A percentile compares a stretch with the other conserved stretches of the same genome.
These are phyloP conservation scores for Arachis hypogaea DNA, from an alignment of 306 rosid species.

Conservation along the genomic window DNA sequence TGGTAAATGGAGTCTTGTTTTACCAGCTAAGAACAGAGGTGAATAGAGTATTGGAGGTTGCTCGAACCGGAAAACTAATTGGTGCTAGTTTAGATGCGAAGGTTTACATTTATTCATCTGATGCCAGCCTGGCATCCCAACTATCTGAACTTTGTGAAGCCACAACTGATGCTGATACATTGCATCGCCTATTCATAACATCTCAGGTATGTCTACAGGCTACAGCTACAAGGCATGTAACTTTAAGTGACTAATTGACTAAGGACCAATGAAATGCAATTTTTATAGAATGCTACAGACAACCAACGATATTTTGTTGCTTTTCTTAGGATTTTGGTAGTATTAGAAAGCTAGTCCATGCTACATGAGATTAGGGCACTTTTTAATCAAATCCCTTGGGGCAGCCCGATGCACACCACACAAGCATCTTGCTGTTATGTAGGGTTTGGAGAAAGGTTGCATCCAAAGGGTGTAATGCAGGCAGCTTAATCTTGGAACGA, in stretches of 20 bases:
- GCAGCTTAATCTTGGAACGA: too few species aligned
- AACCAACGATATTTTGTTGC: neutral
- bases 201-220: constrained; percentile 72
- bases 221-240: constrained; percentile 6
- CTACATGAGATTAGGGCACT: neutral
- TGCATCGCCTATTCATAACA: constrained; percentile 76
- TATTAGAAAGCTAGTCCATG: neutral
- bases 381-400: too few species aligned
- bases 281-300: neutral
- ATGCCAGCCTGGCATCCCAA: constrained; percentile 62
- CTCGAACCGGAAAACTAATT: constrained; percentile 74
- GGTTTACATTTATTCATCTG: constrained; percentile 68
- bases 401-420: too few species aligned
- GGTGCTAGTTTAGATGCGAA: constrained; percentile 97
- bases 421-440: too few species aligned
- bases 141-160: constrained; percentile 65
- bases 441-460: too few species aligned
- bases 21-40: constrained; percentile 93
- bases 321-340: neutral
- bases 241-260: neutral
- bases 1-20: constrained; percentile 38
- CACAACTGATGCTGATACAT: constrained; percentile 68
- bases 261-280: neutral
- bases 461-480: too few species aligned
- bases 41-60: constrained; percentile 84